A percentile compares a stretch with the other conserved stretches of the same genome.
phyloP scores from a whole-genome alignment of 139 green algal genomes.

The Yamagishiella unicocca region DNA sequence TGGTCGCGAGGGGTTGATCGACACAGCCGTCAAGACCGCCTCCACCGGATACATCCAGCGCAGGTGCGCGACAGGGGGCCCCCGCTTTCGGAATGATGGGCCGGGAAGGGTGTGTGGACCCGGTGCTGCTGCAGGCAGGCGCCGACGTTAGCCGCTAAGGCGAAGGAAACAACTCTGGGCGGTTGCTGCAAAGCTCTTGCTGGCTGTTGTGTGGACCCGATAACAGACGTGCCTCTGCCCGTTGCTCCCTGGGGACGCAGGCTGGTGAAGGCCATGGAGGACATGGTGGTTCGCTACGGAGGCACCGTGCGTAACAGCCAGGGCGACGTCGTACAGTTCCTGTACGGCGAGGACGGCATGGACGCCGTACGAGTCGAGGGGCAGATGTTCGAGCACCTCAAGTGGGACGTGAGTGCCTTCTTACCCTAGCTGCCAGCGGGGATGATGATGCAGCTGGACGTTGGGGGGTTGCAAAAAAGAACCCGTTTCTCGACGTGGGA shows the following conservation, averaged over 20 bases:
- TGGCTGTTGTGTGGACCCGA: no score
- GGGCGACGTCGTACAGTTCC: constrained; percentile 96
- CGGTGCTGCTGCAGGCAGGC: no score
- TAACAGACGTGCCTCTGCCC: neutral
- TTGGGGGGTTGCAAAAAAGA: no score
- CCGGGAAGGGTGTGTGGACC: no score
- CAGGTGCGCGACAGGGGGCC: neutral
- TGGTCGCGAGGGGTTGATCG: constrained; percentile 98
- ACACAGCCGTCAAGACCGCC: constrained; percentile 99
- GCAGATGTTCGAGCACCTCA: constrained; percentile 89
- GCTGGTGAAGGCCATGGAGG: constrained; percentile 92
- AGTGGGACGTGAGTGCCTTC: constrained; percentile 61
- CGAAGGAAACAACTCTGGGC: no score
- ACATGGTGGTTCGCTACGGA: constrained; percentile 94
- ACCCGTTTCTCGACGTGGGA: no score
- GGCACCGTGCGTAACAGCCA: constrained; percentile 93
- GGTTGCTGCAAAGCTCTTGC: no score
- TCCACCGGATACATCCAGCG: constrained; percentile 89
- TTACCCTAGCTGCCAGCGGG: no score
- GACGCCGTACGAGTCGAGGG: constrained; percentile 93
- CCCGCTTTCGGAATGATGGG: no score
- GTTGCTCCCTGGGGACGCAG: neutral
- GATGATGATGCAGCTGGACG: no score
- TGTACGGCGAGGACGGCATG: constrained; percentile 99
- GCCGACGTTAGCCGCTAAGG: no score